Evolutionary conservation across 1,284 basidiomycete genomes (phyloP), one percentile per base, ranked within the genome.

Genomic region (Ustilago crameri): DNA sequence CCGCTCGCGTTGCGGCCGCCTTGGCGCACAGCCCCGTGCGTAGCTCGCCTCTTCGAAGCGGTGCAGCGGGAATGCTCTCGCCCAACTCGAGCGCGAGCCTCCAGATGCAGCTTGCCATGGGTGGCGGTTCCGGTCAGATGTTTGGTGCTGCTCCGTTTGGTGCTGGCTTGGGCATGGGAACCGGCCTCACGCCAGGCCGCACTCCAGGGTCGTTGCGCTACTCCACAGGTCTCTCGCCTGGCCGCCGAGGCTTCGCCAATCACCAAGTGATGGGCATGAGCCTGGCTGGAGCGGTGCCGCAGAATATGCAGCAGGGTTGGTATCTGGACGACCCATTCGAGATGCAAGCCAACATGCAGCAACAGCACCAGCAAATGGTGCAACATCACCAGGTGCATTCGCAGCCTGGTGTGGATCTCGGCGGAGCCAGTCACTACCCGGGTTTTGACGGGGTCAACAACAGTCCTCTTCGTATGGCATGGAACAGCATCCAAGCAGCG

Each of bases 21-120:
- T 49, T 73, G 48, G 70, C 70, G 5, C 69, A 55, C 54, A 56
- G 41, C 60, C 61, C 67, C 24, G 49, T 70, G 17, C 63, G 70
- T n/a, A 60, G 70, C 47, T 68, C 64, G 14, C 69, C 69, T 9
- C 50, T 72, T 22, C 59, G 69, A 43, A 63, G 48, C 44, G 64
- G 63, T 15, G 61, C 52, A 9, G 61, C 67, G 1, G 67, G 57
- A 10, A 57, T 63, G 59, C 51, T 70, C 9, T 73, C 70, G 5
- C 70, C 70, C 37, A 63, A 63, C 47, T 64, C 59, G 49, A 58
- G 55, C 23, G 63, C 62, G 12, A 60, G 64, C 47, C 44, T 73
- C 45, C 70, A 73, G 54, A 73, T 73, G 64, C 70, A 73, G 50
- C 41, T 73, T 0, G 70, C 64, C 10, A 73, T 73, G 64, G 62